phyloP scores from a whole-genome alignment of 129 eudicot genomes.

The Tagetes erecta region DNA sequence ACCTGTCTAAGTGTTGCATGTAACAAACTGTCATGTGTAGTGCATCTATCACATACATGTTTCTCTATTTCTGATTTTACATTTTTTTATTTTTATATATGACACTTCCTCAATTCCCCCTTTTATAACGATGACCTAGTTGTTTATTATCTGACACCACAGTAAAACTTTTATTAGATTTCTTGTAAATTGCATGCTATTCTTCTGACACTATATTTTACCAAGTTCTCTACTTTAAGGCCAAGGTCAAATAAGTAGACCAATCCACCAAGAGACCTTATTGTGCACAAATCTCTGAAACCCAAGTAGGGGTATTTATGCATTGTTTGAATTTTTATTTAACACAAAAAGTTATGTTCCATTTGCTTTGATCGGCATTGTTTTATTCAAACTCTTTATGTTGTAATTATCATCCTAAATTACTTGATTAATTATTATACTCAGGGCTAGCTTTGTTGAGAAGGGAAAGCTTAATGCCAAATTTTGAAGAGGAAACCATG shows the following conservation, averaged over 20 bases:
- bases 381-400: not conserved
- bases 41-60: not conserved
- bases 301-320: conserved; percentile 17
- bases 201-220: not conserved
- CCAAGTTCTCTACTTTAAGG: conserved; percentile 2
- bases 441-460: conserved; percentile 67
- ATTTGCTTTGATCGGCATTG: conserved; percentile 10
- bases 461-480: conserved; percentile 36
- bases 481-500: conserved; percentile 38
- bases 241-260: not conserved
- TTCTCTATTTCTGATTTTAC: conserved; percentile 2
- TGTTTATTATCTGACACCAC: not conserved
- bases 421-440: conserved; percentile 1
- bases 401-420: not conserved
- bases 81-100: not conserved
- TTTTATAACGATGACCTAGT: not conserved
- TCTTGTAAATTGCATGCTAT: not conserved
- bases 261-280: conserved; percentile 6
- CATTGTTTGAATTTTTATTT: not conserved
- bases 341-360: conserved; percentile 17
- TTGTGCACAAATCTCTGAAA: not conserved
- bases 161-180: not conserved
- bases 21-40: not conserved
- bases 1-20: not conserved
- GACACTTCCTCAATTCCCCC: not conserved